Evolutionary conservation across 2,329 filamentous ascomycete species (phyloP), one percentile per base, ranked within the genome.

Genomic region (Sarocladium brachiariae): DNA sequence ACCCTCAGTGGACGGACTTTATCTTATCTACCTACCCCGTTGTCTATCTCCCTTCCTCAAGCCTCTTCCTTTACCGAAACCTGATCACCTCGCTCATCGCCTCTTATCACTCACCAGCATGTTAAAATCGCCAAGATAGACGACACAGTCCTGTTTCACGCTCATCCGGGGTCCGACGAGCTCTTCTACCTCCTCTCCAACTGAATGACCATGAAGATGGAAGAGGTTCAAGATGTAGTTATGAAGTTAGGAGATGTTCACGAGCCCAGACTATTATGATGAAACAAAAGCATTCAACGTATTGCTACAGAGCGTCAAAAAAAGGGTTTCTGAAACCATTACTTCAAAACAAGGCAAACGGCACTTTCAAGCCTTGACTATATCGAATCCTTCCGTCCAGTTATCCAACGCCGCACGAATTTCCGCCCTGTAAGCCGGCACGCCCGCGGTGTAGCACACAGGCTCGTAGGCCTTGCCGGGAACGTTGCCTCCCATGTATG

Each of bases 401-500:
- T 41, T 56, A 35, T 66, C 63, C 24, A 72, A 55, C 2, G 64
- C 68, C 5, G 54, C 51, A 14, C 65, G 57, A 41, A 70, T 65
- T 46, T 68, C 60, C 0, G 11, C 25, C 5, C 47, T 49, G 41
- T 74, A 75, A 2, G 31, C 35, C 0, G 65, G 63, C 14, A 74
- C 61, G 0, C 71, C 71, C 0, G 66, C 72, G 0, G 69, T 50
- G 51, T 71, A 83, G 45, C 73, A 72, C 8, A 80, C 61, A 1
- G 72, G 72, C 63, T 83, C 78, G 23, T 66, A 67, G 1, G 67
- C 57, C 63, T 81, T 81, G 0, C 72, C 76, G 0, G 78, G 77
- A 2, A 80, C 68, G 35, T 67, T 78, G 0, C 70, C 73, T 2
- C 80, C 79, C 72, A 80, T 77, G 54, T 79, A 81, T 18, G 74